Conservation (phyloP, 169 alveolate genomes). For the Plasmodium ovale region DNA sequence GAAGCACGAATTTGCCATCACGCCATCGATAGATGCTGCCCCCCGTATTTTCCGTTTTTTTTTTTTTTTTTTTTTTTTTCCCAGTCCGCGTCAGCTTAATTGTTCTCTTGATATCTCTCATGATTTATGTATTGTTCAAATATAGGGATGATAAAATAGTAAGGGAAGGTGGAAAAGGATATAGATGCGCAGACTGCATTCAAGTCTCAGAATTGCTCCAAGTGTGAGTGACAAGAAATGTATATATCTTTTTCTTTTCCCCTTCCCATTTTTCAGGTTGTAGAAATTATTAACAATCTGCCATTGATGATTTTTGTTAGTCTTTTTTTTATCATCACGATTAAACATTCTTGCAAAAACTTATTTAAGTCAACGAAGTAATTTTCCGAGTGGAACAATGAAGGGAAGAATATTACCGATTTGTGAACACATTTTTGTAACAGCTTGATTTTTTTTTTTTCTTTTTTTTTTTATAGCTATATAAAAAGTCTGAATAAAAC, state of each 20-base stretch:
- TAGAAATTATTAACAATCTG: conserved; percentile 32
- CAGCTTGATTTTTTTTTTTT: neutral
- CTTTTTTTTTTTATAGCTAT: conserved; percentile 23
- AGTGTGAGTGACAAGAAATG: neutral
- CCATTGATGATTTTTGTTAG: conserved; percentile 25
- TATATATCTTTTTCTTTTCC: neutral
- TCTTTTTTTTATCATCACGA: conserved; percentile 13
- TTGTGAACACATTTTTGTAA: neutral
- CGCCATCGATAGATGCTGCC: neutral
- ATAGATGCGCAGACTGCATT: neutral
- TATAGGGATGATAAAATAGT: conserved; percentile 31
- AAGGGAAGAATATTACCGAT: neutral
- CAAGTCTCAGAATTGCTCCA: neutral
- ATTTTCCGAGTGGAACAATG: neutral
- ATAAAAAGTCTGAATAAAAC: conserved; percentile 60
- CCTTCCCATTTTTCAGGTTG: conserved; percentile 3
- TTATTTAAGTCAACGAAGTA: conserved; percentile 42
- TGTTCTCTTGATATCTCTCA: conserved; percentile 14
- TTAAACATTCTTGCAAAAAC: conserved; percentile 40
- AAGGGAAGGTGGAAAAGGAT: neutral
- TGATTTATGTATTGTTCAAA: neutral
- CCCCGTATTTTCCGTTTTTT: neutral
- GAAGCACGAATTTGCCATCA: too few relatives aligned
- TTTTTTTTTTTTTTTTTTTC: neutral
- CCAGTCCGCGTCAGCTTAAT: conserved; percentile 40